These are phyloP conservation scores for Clitopilus passeckerianus DNA, from an alignment of 768 basidiomycete genomes.

Conservation along the genomic window DNA sequence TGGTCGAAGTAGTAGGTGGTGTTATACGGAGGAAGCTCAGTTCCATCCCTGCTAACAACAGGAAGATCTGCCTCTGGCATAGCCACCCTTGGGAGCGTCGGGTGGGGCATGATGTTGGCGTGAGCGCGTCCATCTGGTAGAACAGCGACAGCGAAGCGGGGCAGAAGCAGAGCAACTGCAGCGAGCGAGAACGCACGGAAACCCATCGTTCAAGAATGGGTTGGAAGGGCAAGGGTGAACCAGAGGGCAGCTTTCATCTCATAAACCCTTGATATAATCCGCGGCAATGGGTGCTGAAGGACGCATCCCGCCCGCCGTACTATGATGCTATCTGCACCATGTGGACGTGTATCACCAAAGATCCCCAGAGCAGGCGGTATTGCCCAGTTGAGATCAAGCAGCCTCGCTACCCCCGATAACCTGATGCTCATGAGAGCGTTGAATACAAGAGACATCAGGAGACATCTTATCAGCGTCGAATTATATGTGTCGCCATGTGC, in stretches of 20 bases:
- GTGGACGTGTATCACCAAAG: conserved; percentile 6
- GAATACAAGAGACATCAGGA: background rate
- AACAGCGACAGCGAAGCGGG: conserved; percentile 16
- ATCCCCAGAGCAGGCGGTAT: background rate
- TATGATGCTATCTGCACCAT: conserved; percentile 8
- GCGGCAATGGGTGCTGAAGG: background rate
- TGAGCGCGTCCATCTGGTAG: conserved; percentile 35
- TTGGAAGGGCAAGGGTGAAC: background rate
- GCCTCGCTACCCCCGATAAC: conserved; percentile 7
- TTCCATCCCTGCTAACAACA: conserved; percentile 39
- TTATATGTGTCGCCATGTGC: background rate
- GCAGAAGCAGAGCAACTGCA: conserved; percentile 12
- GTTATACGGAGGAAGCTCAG: conserved; percentile 36
- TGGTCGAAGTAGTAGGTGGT: conserved; percentile 54
- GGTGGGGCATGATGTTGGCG: conserved; percentile 34
- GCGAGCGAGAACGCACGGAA: conserved; percentile 18
- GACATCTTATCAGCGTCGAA: background rate
- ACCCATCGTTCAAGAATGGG: background rate
- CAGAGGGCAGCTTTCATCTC: conserved; percentile 1
- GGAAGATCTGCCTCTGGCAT: conserved; percentile 21
- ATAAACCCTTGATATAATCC: background rate
- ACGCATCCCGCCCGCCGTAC: background rate
- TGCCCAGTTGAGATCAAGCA: conserved; percentile 7
- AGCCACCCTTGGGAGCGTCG: conserved; percentile 28
- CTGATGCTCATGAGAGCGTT: background rate